Percentiles rank a stretch among this genome's conserved stretches.
Evolutionary conservation across 2,329 filamentous ascomycete genomes (phyloP).

Genomic region (Aspergillus chevalieri): DNA sequence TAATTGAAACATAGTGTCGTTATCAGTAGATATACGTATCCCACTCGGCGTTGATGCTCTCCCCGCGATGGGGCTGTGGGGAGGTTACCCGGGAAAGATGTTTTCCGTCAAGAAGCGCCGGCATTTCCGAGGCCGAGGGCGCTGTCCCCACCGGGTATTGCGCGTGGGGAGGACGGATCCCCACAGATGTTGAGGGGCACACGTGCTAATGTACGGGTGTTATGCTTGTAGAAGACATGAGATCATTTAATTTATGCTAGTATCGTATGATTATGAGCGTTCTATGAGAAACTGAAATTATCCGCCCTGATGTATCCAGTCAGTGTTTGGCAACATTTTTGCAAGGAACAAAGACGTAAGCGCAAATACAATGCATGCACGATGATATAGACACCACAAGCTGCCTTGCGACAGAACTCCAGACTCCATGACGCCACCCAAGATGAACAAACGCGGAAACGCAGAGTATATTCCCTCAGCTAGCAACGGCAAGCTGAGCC

Average conservation of each 20-base stretch:
- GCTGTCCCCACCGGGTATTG: not conserved
- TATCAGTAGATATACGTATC: not conserved
- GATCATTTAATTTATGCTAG: no score
- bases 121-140: not conserved
- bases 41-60: not conserved
- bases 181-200: not conserved
- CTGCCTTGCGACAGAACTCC: not conserved
- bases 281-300: not conserved
- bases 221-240: no score
- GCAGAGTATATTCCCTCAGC: conserved; percentile 33
- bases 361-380: not conserved
- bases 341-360: not conserved
- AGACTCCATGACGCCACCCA: not conserved
- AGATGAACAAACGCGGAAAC: not conserved
- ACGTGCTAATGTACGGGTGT: no score
- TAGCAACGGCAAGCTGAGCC: conserved; percentile 82
- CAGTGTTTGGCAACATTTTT: no score
- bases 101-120: not conserved
- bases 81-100: not conserved
- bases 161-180: not conserved
- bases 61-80: not conserved
- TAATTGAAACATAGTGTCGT: no score
- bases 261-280: no score
- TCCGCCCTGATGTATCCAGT: not conserved
- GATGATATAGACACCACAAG: not conserved